Evolutionary conservation across 2,329 filamentous ascomycete genomes (phyloP), one percentile per base, ranked within the genome.

Genomic region (Ophiostoma ulmi): DNA sequence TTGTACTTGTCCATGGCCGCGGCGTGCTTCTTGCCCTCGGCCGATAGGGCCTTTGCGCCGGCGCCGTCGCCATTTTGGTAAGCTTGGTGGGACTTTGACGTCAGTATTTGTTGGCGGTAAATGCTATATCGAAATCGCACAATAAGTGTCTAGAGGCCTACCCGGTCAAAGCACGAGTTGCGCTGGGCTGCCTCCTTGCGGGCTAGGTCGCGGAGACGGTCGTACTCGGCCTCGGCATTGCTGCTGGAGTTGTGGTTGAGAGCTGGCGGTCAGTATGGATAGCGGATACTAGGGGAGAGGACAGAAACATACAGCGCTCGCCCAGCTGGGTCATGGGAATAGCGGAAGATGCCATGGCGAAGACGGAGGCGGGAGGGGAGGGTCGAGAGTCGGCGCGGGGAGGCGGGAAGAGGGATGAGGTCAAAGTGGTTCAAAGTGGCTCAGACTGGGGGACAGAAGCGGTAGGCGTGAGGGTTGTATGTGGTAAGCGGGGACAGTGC

Each of bases 1-100:
- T 97, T 97, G 82, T 93, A 96, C 72, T 90, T 84, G 75, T 96
- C 92, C 88, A 96, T 95, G 78, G 90, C 87, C 72, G 88, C 87
- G 61, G 90, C 93, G 79, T 98, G 94, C 64, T 83, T 80, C 81
- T 98, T 97, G 77, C 91, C 92, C 80, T 97, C 87, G 76, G 95
- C 89, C 55, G 90, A 94, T 69, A 97, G 86, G 70, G 91, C 83
- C 79, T 97, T 93, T 68, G 95, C 95, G n/a, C 79, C 83, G 22
- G 87, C 92, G 75, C 93, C 92, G 79, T 98, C 93, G 78, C 94
- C 94, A 71, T 83, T 85, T 73, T 89, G 82, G 83, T 97, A 98
- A 35, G 94, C 94, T 78, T 93, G 84, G 76, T 91, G 89, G 26
- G 91, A 86, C 91, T 87, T 44, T 13, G 52, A n/a, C 35, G 20